These are phyloP conservation scores for Trichoderma virens DNA, from an alignment of 495 filamentous ascomycete species.

Conservation along the genomic window DNA sequence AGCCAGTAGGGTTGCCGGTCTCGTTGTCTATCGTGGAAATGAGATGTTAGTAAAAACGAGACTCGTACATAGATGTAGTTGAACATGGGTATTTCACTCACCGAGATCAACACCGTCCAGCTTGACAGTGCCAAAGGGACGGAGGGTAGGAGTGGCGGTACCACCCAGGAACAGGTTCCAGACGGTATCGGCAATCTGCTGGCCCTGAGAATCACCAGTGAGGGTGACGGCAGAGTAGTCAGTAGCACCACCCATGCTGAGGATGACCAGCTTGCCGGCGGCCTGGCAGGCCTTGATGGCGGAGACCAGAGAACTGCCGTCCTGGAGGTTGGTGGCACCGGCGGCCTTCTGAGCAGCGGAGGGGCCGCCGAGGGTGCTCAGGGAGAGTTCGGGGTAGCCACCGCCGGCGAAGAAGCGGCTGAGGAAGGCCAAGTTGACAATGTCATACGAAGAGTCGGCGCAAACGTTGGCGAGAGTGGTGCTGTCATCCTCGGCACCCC, in stretches of 20 bases:
- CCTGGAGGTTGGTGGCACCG: slow-evolving; percentile 10
- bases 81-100: slow-evolving; percentile 19
- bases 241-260: slow-evolving; percentile 41
- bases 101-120: slow-evolving; percentile 56
- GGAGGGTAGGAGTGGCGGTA: slow-evolving; percentile 19
- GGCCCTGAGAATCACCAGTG: slow-evolving; percentile 32
- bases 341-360: slow-evolving; percentile 7
- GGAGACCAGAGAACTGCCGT: slow-evolving; percentile 23
- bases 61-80: background rate
- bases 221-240: slow-evolving; percentile 30
- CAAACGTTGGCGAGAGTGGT: slow-evolving; percentile 8
- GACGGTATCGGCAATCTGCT: slow-evolving; percentile 39
- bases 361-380: slow-evolving; percentile 8
- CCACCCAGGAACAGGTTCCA: slow-evolving; percentile 48
- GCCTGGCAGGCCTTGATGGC: slow-evolving; percentile 45
- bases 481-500: slow-evolving; percentile 8
- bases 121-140: slow-evolving; percentile 43
- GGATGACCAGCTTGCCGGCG: slow-evolving; percentile 40
- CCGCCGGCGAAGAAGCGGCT: slow-evolving; percentile 7
- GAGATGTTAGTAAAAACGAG: background rate
- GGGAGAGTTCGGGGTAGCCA: slow-evolving; percentile 8
- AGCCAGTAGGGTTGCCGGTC: slow-evolving; percentile 14
- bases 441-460: slow-evolving; percentile 9
- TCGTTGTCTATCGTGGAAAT: slow-evolving; percentile 7
- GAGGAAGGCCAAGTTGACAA: slow-evolving; percentile 12